Evolutionary conservation across 1,284 basidiomycete genomes (phyloP), one percentile per base, ranked within the genome.

Genomic region (Rhodotorula sp.): DNA sequence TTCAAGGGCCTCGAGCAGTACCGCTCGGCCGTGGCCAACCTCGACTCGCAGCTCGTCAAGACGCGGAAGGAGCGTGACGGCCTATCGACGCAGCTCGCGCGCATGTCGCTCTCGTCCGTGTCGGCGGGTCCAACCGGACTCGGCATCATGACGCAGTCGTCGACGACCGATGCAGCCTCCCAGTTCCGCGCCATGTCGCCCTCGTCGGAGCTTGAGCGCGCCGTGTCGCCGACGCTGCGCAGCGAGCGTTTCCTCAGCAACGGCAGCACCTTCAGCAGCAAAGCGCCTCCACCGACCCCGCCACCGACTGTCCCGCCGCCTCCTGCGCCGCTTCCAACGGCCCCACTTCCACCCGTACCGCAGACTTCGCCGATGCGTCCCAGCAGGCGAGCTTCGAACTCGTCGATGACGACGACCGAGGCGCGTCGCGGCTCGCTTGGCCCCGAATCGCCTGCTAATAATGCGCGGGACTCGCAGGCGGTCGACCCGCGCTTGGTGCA

Each of bases 241-340:
- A 61, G 57, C 53, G 75, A 77, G 48, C 73, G 70, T 46, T 67
- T 72, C 53, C 57, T 72, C 45, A 61, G 60, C 56, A 64, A 66
- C 27, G 63, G 59, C 53, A 62, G 56, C 44, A 54, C 27, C 16
- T 62, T 42, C 59, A 61, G 86, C 41, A 84, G 87, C 77, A 94
- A 94, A 80, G 86, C 91, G 42, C 93, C 93, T 41, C 93, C 93
- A 27, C 90, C 91, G 0, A 91, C 90, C 0, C 93, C 93, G 1
- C 92, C 93, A 34, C 93, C 93, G 5, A 89, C 90, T 42, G 86
- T 92, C 58, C 93, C 93, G 12, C 91, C 91, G 14, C 93, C 93
- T 14, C 66, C 70, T 7, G 63, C 68, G 0, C 91, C 91, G 27
- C 87, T 90, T 19, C 90, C 91, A 9, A 87, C 85, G 48, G 80